Base-by-base conservation (phyloP, 2,329 filamentous ascomycete species). In the Leptosphaerulina australis region DNA sequence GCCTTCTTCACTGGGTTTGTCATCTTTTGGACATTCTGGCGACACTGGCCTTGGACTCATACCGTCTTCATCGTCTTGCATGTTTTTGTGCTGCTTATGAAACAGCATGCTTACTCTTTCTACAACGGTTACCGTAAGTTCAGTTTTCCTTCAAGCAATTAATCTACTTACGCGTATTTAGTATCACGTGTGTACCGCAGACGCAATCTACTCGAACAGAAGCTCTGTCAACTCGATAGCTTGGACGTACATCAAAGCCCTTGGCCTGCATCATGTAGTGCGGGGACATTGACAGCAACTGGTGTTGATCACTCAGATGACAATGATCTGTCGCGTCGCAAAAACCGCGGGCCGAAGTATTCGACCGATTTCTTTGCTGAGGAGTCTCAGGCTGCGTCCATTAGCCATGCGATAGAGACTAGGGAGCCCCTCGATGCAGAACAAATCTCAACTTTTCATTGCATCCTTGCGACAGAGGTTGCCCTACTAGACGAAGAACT, bases 31-130 rank as follows among this genome's bases (percentile, higher is more conserved):
- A 87, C 88, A 0, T 79, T 88, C 39, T 80, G 85, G 64, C 81
- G 88, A 4, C 83, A 90, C 40, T 93, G 88, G 89, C 87, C 88
- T 1, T 92, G 89, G 89, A 90, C 88, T 11, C 88, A 91, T 63
- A 90, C 87, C 1, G 86, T 91, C 14, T 91, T 88, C 69, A 88
- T 90, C 40, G 84, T 89, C 8, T 75, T 92, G 14, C 88, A 92
- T 65, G 84, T 84, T 11, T 74, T 92, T 46, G 83, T 88, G 5
- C 87, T 91, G 79, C 68, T 92, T 18, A 92, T 92, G 89, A 93
- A 93, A 75, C 88, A 91, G 71, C 89, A 91, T 67, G 88, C 85
- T 14, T 91, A 90, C 64, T 81, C 86, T 4, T 90, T 90, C 59
- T 91, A 90, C 71, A 92, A 91, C 61, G 88, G 89, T 5, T 82